Base-by-base conservation (phyloP, 2,329 filamentous ascomycete species). In the Penicillium fuscoglaucum region DNA sequence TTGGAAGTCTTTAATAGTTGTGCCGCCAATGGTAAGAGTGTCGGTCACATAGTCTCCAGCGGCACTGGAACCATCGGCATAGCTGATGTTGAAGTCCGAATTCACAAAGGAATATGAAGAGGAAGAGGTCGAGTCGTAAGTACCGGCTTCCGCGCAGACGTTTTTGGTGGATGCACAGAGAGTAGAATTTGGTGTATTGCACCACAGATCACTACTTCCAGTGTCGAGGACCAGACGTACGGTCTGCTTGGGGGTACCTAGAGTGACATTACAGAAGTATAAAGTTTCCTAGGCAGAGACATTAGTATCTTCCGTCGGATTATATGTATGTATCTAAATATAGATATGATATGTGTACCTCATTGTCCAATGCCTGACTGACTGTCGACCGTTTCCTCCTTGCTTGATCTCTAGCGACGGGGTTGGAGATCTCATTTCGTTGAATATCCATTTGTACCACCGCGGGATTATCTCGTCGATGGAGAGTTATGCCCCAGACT, bases 81-180 rank as follows among this genome's bases (percentile, higher is more conserved):
- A 96, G 1, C 87, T 87, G 63, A 96, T 96, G 76, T 93, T 93
- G 79, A 97, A 96, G 60, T 86, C 81, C 69, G 84, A 87, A 62
- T 86, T 87, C 55, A 96, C 75, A 70, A 87, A 91, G 35, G 82
- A 69, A 74, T 93, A 93, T 2, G 91, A 90, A 2, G 89, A 91
- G 0, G 91, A 96, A 1, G 80, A 69, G 63, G 81, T 82, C 1
- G 82, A 72, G 62, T 76, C 71, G 68, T 83, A 86, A 8, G 80
- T 82, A 17, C 84, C 84, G 3, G 81, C 79, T 8, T 62, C 63
- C 10, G 67, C 66, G 66, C 84, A 86, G 15, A 73, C 71, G 59
- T 79, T 68, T 17, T 59, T 64, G 10, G 70, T 64, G 10, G 68
- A 60, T n/a, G 67, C 67, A 66, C 84, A 86, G 3, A 83, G 65